Evolutionary conservation across 495 filamentous ascomycete species (phyloP).

Genomic region (Xylaria venustula): DNA sequence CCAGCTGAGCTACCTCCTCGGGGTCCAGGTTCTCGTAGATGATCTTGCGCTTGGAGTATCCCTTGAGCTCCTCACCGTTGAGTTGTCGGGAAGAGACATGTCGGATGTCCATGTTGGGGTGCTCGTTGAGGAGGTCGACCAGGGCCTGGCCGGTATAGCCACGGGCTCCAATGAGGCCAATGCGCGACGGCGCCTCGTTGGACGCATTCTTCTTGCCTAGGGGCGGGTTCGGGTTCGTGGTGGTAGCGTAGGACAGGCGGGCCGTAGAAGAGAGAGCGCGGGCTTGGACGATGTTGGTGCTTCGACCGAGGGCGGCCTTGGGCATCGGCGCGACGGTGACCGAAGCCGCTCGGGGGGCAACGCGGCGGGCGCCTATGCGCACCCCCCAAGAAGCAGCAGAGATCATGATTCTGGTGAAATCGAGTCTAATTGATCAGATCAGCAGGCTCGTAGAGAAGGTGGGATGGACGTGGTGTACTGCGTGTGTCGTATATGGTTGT

Average conservation of each 20-base stretch:
- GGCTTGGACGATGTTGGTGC: background rate
- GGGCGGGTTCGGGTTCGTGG: slow-evolving; percentile 97
- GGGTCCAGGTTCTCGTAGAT: slow-evolving; percentile 88
- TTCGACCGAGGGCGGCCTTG: background rate
- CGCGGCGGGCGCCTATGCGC: slow-evolving; percentile 8
- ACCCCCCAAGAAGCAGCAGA: background rate
- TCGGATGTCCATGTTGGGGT: slow-evolving; percentile 89
- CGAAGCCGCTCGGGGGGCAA: background rate
- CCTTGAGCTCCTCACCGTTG: slow-evolving; percentile 83
- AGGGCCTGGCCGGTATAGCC: slow-evolving; percentile 97
- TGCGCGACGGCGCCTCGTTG: slow-evolving; percentile 74
- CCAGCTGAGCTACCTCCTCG: slow-evolving; percentile 89
- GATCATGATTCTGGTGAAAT: slow-evolving; percentile 2
- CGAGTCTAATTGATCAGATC: background rate
- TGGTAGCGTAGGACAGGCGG: slow-evolving; percentile 53
- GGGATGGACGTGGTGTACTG: background rate
- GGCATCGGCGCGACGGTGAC: background rate
- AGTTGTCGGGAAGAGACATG: slow-evolving; percentile 97
- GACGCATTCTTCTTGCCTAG: slow-evolving; percentile 86
- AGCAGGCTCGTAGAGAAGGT: background rate
- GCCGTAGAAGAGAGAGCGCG: slow-evolving; percentile 3
- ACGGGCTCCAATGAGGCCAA: slow-evolving; percentile 91
- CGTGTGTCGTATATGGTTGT: background rate
- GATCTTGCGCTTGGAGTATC: slow-evolving; percentile 87
- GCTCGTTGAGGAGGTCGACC: slow-evolving; percentile 82